A percentile compares a stretch with the other conserved stretches of the same genome.
These are phyloP conservation scores for Hansenula sp. DNA, from an alignment of 1,139 yeast genomes.

Conservation along the genomic window DNA sequence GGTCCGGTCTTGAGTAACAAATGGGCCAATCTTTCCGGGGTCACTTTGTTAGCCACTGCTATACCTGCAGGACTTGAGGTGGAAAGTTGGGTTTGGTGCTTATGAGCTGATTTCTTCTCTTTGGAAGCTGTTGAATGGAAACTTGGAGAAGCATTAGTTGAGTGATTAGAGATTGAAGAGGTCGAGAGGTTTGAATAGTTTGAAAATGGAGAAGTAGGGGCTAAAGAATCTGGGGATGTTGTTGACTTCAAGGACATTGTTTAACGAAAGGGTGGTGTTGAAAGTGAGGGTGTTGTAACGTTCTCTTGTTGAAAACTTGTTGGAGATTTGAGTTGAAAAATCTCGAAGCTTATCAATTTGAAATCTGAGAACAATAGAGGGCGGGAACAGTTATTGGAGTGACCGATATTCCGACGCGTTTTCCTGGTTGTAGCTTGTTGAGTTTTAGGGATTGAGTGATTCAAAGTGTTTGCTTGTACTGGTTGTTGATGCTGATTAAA, in stretches of 20 bases:
- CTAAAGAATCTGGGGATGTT: slow-evolving; percentile 18
- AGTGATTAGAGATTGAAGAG: slow-evolving; percentile 14
- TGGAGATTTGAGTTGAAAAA: not conserved
- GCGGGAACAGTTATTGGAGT: not conserved
- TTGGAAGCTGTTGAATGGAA: slow-evolving; percentile 18
- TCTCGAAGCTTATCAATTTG: not conserved
- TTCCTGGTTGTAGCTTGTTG: too few relatives aligned
- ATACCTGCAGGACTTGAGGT: slow-evolving; percentile 87
- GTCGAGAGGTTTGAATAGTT: slow-evolving; percentile 13
- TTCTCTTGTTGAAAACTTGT: too few relatives aligned
- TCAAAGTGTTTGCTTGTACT: too few relatives aligned
- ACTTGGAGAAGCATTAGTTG: slow-evolving; percentile 14
- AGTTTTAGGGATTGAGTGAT: too few relatives aligned
- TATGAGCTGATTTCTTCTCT: slow-evolving; percentile 21
- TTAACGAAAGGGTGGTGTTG: not conserved
- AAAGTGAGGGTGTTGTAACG: too few relatives aligned
- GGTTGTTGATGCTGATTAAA: too few relatives aligned
- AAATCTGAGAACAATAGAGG: not conserved
- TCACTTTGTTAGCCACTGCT: slow-evolving; percentile 83
- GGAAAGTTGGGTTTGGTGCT: slow-evolving; percentile 37
- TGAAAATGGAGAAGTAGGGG: slow-evolving; percentile 23
- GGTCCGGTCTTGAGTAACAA: slow-evolving; percentile 77
- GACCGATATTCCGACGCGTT: too few relatives aligned
- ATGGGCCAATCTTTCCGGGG: slow-evolving; percentile 73
- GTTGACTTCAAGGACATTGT: slow-evolving; percentile 3